phyloP scores from a whole-genome alignment of 768 basidiomycete species.

The Rhodotorula kratochvilovae region DNA sequence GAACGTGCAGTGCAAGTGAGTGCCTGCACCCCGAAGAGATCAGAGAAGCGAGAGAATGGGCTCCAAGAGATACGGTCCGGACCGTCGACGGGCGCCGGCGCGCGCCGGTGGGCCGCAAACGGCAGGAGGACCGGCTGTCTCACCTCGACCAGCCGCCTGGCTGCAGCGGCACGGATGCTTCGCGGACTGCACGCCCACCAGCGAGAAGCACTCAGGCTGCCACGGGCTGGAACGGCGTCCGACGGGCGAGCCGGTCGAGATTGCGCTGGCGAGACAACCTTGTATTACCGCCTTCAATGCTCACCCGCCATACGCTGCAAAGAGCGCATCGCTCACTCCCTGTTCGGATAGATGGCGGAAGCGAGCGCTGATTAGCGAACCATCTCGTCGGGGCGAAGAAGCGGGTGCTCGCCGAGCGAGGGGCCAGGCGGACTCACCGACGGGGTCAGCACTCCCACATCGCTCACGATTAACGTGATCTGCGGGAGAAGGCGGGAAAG shows the following conservation, averaged over 20 bases:
- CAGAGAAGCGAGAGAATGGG: too few relatives aligned
- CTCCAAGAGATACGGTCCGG: too few relatives aligned
- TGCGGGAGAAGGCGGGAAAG: neutral
- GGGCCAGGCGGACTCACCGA: slow-evolving; percentile 29
- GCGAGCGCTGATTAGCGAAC: neutral
- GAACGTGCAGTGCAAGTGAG: neutral
- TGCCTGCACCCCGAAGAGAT: neutral
- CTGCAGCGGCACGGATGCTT: too few relatives aligned
- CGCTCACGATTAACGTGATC: slow-evolving; percentile 78
- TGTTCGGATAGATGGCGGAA: slow-evolving; percentile 64
- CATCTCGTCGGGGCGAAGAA: neutral
- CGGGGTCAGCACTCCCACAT: slow-evolving; percentile 81
- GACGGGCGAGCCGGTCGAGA: neutral
- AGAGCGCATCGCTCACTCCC: slow-evolving; percentile 30
- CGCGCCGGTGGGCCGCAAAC: too few relatives aligned
- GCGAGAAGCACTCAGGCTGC: too few relatives aligned
- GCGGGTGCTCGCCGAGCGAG: too few relatives aligned
- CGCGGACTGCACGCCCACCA: too few relatives aligned
- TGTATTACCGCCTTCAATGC: neutral
- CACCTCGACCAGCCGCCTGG: too few relatives aligned
- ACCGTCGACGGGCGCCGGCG: too few relatives aligned
- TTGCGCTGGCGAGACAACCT: neutral
- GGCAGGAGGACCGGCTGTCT: too few relatives aligned
- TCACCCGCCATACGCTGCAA: slow-evolving; percentile 4
- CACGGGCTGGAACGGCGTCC: too few relatives aligned